phyloP scores from a whole-genome alignment of 2,329 filamentous ascomycete species.

The Arthrobotrys iridis region DNA sequence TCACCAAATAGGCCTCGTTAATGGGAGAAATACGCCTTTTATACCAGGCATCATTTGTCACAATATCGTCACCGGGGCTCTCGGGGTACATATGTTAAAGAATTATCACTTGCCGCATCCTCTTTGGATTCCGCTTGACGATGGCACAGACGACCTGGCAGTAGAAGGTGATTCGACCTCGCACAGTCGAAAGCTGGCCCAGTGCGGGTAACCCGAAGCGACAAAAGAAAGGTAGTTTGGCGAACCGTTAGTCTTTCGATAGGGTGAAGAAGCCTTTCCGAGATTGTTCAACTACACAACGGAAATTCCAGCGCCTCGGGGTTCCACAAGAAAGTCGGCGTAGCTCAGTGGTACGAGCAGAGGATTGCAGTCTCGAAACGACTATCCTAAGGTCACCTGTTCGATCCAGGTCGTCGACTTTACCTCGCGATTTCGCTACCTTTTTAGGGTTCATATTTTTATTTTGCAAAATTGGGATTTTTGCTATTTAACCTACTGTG shows the following conservation, averaged over 20 bases:
- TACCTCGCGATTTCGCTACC: neutral
- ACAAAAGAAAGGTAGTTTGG: no score
- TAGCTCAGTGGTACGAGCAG: constrained; percentile 20
- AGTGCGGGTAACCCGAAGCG: no score
- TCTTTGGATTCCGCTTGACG: no score
- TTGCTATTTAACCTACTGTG: no score
- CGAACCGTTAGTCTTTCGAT: no score
- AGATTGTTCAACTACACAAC: neutral
- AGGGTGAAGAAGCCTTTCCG: no score
- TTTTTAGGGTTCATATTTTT: neutral
- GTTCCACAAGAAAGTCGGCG: constrained; percentile 1
- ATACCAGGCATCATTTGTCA: neutral
- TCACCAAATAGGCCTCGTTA: no score
- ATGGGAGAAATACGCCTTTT: no score
- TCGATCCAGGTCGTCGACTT: constrained; percentile 20
- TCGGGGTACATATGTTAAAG: neutral
- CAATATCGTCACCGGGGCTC: neutral
- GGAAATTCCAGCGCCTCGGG: no score
- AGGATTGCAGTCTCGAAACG: constrained; percentile 3
- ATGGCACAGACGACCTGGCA: no score
- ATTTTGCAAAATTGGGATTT: neutral
- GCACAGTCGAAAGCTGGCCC: no score
- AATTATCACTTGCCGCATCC: neutral
- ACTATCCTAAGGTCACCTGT: constrained; percentile 22
- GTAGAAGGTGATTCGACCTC: no score